Evolutionary conservation across 2,329 filamentous ascomycete genomes (phyloP).

Genomic region (Fusarium concolor): DNA sequence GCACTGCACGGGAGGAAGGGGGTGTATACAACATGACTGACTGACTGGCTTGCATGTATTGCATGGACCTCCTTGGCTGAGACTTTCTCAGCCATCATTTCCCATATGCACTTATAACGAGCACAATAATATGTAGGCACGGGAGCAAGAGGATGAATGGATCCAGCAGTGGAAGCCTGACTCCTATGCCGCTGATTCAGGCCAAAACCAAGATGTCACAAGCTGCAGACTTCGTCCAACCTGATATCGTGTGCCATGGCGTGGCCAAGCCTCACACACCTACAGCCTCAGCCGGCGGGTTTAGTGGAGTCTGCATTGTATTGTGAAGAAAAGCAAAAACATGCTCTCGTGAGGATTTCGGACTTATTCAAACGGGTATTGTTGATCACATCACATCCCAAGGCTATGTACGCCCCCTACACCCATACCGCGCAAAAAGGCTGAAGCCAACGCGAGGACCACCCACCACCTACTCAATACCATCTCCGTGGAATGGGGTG

Average conservation of each 20-base stretch:
- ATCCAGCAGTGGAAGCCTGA: background rate
- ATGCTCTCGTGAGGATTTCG: slow-evolving; percentile 16
- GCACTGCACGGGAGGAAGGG: slow-evolving; percentile 16
- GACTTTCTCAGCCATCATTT: slow-evolving; percentile 41
- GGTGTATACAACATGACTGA: slow-evolving; percentile 17
- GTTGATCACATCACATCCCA: background rate
- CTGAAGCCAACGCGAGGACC: slow-evolving; percentile 33
- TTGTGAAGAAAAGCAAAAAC: background rate
- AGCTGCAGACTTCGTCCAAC: slow-evolving; percentile 1
- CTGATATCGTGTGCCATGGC: slow-evolving; percentile 1
- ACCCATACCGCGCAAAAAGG: slow-evolving; percentile 1
- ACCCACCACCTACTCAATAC: slow-evolving; percentile 25
- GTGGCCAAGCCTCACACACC: slow-evolving; percentile 5
- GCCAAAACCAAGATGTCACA: slow-evolving; percentile 8
- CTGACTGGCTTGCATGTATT: slow-evolving; percentile 39
- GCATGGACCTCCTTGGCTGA: slow-evolving; percentile 28
- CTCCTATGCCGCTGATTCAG: background rate
- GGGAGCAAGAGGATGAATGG: slow-evolving; percentile 5
- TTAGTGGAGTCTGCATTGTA: background rate
- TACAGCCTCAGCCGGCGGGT: slow-evolving; percentile 15
- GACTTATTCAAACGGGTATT: background rate
- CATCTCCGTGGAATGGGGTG: slow-evolving; percentile 40
- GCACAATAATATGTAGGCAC: background rate
- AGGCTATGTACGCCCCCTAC: slow-evolving; percentile 14
- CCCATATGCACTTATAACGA: slow-evolving; percentile 21